A percentile compares a stretch with the other conserved stretches of the same genome.
These are phyloP conservation scores for Citrus hindsii DNA, from an alignment of 345 rosid species.

Conservation along the genomic window DNA sequence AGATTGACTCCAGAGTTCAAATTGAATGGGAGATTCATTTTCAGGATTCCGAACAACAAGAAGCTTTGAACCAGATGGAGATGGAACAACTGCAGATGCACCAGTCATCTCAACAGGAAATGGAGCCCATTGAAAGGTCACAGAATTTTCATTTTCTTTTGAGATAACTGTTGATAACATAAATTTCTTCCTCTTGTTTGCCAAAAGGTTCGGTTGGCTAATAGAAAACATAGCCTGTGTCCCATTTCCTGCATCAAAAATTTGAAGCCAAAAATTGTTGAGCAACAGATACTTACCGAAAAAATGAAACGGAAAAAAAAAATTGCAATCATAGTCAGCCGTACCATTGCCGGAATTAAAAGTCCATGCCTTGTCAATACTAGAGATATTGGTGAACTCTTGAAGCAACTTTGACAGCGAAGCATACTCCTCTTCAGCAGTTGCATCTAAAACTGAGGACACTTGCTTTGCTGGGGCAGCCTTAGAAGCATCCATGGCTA, in stretches of 20 bases:
- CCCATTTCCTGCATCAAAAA: conserved; percentile 39
- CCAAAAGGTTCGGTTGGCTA: conserved; percentile 80
- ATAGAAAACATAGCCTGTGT: conserved; percentile 69
- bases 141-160: conserved; percentile 33
- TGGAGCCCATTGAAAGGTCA: conserved; percentile 66
- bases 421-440: conserved; percentile 62
- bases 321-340: not conserved
- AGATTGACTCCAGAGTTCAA: conserved; percentile 82
- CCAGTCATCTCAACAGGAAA: conserved; percentile 85
- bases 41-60: conserved; percentile 75
- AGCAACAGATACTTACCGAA: not conserved
- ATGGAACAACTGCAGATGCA: conserved; percentile 64
- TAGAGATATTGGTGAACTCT: conserved; percentile 60
- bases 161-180: conserved; percentile 53
- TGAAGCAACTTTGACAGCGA: conserved; percentile 66
- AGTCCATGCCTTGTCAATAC: conserved; percentile 81
- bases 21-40: conserved; percentile 68
- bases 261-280: conserved; percentile 4
- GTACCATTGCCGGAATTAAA: conserved; percentile 55
- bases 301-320: not conserved
- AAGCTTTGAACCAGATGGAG: conserved; percentile 83
- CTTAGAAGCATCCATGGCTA: conserved; percentile 49
- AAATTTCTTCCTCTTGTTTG: conserved; percentile 67
- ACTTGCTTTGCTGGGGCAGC: conserved; percentile 31
- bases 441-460: conserved; percentile 45